Percentiles rank a stretch among this genome's conserved stretches.
Evolutionary conservation across 1,284 basidiomycete species (phyloP).

Genomic region (Malassezia slooffiae): DNA sequence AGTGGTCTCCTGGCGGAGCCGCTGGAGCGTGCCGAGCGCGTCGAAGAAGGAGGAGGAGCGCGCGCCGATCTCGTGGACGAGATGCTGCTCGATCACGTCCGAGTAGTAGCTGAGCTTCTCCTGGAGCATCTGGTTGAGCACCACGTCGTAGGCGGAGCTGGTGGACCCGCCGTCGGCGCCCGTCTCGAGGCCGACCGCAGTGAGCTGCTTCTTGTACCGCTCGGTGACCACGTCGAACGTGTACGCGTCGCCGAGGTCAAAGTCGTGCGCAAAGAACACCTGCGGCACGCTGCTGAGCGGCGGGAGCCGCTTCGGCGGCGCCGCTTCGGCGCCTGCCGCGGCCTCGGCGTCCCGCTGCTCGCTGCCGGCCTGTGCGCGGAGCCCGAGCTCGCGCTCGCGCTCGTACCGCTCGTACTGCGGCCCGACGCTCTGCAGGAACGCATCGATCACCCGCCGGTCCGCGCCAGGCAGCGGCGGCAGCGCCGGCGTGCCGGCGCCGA

Average conservation of each 20-base stretch:
- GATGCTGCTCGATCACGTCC: conserved; percentile 86
- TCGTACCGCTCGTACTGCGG: conserved; percentile 41
- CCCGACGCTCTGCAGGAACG: conserved; percentile 30
- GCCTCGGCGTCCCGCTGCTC: conserved; percentile 12
- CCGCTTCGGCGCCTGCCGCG: conserved; percentile 11
- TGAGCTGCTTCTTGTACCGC: conserved; percentile 39
- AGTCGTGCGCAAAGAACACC: conserved; percentile 62
- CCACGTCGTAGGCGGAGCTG: conserved; percentile 24
- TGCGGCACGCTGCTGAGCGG: conserved; percentile 65
- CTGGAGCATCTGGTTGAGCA: conserved; percentile 57
- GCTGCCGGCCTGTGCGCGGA: conserved; percentile 22
- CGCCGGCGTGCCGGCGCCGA: conserved; percentile 24
- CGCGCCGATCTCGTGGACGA: conserved; percentile 79
- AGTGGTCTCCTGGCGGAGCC: conserved; percentile 75
- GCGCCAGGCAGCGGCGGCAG: conserved; percentile 31
- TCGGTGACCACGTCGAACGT: conserved; percentile 76
- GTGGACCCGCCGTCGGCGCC: not conserved
- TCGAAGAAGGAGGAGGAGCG: conserved; percentile 91
- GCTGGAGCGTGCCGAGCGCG: conserved; percentile 83
- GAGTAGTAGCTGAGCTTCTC: conserved; percentile 85
- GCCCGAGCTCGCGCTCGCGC: conserved; percentile 31
- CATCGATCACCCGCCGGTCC: conserved; percentile 26
- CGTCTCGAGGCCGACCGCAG: conserved; percentile 5
- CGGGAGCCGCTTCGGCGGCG: conserved; percentile 23
- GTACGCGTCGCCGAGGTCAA: conserved; percentile 72